A percentile compares a stretch with the other conserved stretches of the same genome.
These are phyloP conservation scores for Jaenimonas drosophilae DNA, from an alignment of 208 protist species.

Conservation along the genomic window DNA sequence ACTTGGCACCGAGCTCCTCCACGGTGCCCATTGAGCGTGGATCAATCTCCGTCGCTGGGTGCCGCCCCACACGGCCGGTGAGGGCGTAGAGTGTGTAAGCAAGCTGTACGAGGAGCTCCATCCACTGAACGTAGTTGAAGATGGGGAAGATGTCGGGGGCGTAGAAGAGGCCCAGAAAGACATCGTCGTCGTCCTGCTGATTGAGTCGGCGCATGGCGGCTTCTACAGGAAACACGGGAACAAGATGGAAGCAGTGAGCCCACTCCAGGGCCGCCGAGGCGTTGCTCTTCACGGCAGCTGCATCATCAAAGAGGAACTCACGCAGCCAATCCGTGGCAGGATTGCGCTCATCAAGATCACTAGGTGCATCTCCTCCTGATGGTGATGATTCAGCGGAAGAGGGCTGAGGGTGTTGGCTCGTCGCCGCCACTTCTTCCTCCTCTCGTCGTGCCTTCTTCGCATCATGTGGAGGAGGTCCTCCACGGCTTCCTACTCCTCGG, in stretches of 20 bases:
- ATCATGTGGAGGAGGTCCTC: too few species aligned
- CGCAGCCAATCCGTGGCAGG: background rate
- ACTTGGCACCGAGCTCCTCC: background rate
- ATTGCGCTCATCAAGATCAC: background rate
- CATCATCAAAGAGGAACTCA: background rate
- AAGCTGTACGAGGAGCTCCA: constrained; percentile 15
- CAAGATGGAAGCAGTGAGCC: constrained; percentile 10
- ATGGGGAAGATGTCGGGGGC: constrained; percentile 40
- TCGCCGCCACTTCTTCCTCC: too few species aligned
- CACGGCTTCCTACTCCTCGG: too few species aligned
- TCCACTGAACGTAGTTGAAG: constrained; percentile 41
- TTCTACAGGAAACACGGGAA: constrained; percentile 15
- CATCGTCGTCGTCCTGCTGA: constrained; percentile 17
- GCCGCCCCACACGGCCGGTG: background rate
- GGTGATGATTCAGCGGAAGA: too few species aligned
- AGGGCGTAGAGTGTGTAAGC: constrained; percentile 11
- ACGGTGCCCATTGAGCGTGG: background rate
- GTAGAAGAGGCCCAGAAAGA: constrained; percentile 34
- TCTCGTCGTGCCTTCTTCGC: too few species aligned
- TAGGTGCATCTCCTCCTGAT: too few species aligned
- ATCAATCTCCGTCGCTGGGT: background rate
- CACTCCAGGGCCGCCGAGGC: constrained; percentile 11
- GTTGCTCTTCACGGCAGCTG: too few species aligned
- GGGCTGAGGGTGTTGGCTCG: too few species aligned
- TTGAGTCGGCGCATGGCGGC: constrained; percentile 10